Conservation (phyloP, 352 stramenopile species). For the Phytophthora cactorum region DNA sequence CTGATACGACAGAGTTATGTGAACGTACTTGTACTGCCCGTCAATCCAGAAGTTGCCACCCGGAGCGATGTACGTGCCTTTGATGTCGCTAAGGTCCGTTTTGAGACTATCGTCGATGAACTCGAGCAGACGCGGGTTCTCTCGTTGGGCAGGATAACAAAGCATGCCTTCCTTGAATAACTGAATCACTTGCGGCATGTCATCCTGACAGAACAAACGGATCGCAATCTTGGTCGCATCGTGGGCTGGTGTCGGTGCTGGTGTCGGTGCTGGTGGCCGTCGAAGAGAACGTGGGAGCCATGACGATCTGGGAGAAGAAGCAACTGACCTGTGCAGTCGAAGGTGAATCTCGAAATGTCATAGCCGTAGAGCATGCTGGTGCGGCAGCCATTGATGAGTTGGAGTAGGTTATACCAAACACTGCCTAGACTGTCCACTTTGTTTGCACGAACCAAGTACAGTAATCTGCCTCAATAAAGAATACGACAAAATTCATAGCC, state of each 20-base stretch:
- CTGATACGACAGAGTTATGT: constrained; percentile 6
- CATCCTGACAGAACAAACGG: neutral
- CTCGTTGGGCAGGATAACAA: neutral
- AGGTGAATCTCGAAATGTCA: neutral
- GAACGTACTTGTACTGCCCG: no score
- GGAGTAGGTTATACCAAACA: neutral
- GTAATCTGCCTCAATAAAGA: no score
- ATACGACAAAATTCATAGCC: no score
- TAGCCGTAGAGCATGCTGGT: neutral
- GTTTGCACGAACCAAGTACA: neutral
- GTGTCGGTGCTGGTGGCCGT: neutral
- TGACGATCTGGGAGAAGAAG: neutral
- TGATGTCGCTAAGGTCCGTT: neutral
- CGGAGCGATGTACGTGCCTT: neutral
- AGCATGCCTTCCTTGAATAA: neutral
- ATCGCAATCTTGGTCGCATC: neutral
- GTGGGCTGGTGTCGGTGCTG: neutral
- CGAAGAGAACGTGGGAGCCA: neutral
- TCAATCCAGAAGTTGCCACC: neutral
- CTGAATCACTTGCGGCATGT: neutral
- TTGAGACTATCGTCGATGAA: neutral
- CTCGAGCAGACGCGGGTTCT: neutral
- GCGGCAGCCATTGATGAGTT: neutral
- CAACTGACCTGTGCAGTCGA: neutral
- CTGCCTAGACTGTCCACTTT: neutral